Evolutionary conservation across 2,329 filamentous ascomycete species (phyloP), one percentile per base, ranked within the genome.

Genomic region (Alternaria incomplexa): DNA sequence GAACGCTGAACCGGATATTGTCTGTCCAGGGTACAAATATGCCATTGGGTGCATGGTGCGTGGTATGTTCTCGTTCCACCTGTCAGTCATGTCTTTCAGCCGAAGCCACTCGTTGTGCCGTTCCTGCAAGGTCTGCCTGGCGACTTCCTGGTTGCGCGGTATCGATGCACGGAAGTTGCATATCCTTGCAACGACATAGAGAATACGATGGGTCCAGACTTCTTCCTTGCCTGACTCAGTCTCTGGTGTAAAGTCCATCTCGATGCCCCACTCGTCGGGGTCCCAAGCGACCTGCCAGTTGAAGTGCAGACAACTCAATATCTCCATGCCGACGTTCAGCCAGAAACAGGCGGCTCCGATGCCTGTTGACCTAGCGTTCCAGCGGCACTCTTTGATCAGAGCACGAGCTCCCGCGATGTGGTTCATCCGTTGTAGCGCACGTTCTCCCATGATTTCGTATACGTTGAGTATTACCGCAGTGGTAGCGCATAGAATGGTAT

Each of bases 311-410:
- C 93, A 97, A 66, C 89, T 93, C 26, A 97, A 84, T n/a, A 97
- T 84, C 77, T 98, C 95, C 86, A 97, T 91, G 15, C 91, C 91
- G 15, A 97, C 89, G 72, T 96, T 97, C 40, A 97, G 84, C 94
- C 95, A 97, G 81, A 97, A 97, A 78, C 94, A 97, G 1, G 94
- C 93, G 0, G 90, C 88, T 1, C 93, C 94, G 20, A 97, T 88
- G 0, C 94, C 93, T 1, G 85, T 87, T 36, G 91, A 91, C 65
- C 85, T 88, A 0, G 93, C 93, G 72, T 93, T 91, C 95, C 95
- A 97, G 5, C 90, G 89, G 73, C 93, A 97, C 75, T 97, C 93
- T 64, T 93, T 92, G 72, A 97, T 94, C 53, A 97, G 83, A 2
- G 93, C 93, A 56, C 93, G 87, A 10, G 93, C 93, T 6, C 93